Conservation (phyloP, 2,329 filamentous ascomycete species). For the Paradendryphiella salina region DNA sequence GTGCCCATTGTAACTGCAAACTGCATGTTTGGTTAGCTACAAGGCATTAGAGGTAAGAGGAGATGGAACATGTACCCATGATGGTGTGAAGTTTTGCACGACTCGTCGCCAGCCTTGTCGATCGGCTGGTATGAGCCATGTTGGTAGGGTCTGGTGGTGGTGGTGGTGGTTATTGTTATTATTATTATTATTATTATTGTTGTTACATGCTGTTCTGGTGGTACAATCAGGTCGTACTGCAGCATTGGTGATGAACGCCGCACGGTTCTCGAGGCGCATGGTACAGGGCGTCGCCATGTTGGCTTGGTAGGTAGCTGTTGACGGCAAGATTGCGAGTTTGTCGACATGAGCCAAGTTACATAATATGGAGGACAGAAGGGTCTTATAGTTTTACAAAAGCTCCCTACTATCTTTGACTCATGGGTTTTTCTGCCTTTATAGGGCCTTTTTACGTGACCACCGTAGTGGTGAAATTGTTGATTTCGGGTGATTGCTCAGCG, state of each 20-base stretch:
- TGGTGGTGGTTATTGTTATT: too few species aligned
- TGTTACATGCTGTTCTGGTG: not conserved
- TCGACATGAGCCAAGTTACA: not conserved
- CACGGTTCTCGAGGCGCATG: not conserved
- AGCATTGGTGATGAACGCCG: not conserved
- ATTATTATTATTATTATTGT: too few species aligned
- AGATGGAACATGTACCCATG: too few species aligned
- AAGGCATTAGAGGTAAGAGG: not conserved
- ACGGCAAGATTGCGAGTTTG: not conserved
- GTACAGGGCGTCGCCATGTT: not conserved
- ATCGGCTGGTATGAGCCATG: conserved; percentile 32
- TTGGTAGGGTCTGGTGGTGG: conserved; percentile 22
- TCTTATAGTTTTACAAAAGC: not conserved
- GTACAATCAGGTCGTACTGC: not conserved
- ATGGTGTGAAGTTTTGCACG: conserved; percentile 43
- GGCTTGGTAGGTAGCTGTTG: not conserved
- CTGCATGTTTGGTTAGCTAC: conserved; percentile 6
- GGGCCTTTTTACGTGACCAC: not conserved
- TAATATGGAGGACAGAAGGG: not conserved
- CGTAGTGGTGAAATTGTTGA: not conserved
- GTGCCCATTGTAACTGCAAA: conserved; percentile 34
- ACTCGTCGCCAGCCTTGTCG: conserved; percentile 36
- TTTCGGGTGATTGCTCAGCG: conserved; percentile 1
- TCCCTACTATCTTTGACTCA: not conserved
- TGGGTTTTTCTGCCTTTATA: not conserved